Conservation (phyloP, 306 rosid genomes). For the Begonia loranthoides region DNA sequence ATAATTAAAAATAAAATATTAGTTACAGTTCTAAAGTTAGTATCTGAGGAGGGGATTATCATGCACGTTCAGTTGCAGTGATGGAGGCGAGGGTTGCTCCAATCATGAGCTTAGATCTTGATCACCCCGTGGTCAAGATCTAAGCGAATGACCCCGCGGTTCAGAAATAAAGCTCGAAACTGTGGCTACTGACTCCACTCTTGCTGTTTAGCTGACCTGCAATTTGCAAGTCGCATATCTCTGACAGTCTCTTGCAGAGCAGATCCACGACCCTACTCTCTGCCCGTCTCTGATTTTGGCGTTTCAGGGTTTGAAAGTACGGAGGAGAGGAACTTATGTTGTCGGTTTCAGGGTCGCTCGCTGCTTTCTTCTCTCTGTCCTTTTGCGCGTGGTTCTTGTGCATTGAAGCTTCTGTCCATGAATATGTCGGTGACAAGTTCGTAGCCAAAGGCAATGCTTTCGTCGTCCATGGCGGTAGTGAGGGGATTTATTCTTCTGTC, state of each 20-base stretch:
- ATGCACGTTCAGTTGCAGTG: no score
- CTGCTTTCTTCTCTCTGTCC: slow-evolving; percentile 17
- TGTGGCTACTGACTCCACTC: neutral
- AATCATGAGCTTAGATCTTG: no score
- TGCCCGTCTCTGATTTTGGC: slow-evolving; percentile 4
- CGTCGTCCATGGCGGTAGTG: slow-evolving; percentile 91
- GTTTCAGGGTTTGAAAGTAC: neutral
- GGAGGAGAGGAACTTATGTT: slow-evolving; percentile 20
- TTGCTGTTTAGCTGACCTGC: no score
- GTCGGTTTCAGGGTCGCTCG: slow-evolving; percentile 9
- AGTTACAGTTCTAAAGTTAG: no score
- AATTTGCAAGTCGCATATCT: slow-evolving; percentile 1
- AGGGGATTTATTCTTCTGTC: slow-evolving; percentile 76
- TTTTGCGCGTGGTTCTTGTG: slow-evolving; percentile 17
- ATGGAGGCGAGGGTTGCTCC: no score
- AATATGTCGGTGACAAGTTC: slow-evolving; percentile 49
- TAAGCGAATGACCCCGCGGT: no score
- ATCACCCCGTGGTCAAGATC: no score
- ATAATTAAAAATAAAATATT: no score
- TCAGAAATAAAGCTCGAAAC: no score
- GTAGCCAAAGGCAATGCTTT: slow-evolving; percentile 70
- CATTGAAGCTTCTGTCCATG: slow-evolving; percentile 70
- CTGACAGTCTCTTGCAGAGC: neutral
- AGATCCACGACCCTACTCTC: slow-evolving; percentile 12
- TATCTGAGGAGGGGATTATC: no score